Conservation (phyloP, 495 filamentous ascomycete genomes). For the Xylaria longipes region DNA sequence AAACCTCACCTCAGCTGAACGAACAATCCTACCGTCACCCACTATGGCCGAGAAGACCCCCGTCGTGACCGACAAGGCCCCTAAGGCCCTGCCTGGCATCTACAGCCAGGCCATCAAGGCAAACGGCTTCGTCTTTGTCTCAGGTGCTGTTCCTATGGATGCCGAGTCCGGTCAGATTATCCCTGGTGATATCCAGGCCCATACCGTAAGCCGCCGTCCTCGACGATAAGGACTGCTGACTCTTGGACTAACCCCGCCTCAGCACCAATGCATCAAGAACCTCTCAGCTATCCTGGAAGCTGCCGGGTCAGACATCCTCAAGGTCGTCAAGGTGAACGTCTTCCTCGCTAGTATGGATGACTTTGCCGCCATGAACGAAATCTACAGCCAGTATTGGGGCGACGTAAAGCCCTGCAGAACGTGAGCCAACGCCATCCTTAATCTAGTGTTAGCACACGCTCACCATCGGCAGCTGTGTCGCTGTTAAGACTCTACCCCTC, state of each 20-base stretch:
- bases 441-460: not conserved
- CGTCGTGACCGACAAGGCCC: slow-evolving; percentile 55
- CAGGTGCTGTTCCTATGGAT: slow-evolving; percentile 74
- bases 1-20: not conserved
- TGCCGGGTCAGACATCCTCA: slow-evolving; percentile 64
- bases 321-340: slow-evolving; percentile 74
- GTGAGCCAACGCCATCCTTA: slow-evolving; percentile 19
- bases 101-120: slow-evolving; percentile 78
- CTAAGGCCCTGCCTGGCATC: slow-evolving; percentile 50
- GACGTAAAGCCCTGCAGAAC: slow-evolving; percentile 67
- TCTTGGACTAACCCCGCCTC: slow-evolving; percentile 40
- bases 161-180: slow-evolving; percentile 69
- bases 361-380: slow-evolving; percentile 75
- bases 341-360: slow-evolving; percentile 74
- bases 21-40: not conserved
- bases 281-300: slow-evolving; percentile 69
- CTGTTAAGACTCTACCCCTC: slow-evolving; percentile 77
- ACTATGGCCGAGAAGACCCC: slow-evolving; percentile 38
- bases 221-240: not conserved
- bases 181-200: slow-evolving; percentile 65
- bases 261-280: slow-evolving; percentile 62
- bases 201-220: slow-evolving; percentile 35
- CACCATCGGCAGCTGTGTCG: slow-evolving; percentile 71
- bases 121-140: slow-evolving; percentile 73
- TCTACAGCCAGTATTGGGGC: slow-evolving; percentile 76